Conservation (phyloP, 75 land plant species). For the Isoetes taiwanensis region DNA sequence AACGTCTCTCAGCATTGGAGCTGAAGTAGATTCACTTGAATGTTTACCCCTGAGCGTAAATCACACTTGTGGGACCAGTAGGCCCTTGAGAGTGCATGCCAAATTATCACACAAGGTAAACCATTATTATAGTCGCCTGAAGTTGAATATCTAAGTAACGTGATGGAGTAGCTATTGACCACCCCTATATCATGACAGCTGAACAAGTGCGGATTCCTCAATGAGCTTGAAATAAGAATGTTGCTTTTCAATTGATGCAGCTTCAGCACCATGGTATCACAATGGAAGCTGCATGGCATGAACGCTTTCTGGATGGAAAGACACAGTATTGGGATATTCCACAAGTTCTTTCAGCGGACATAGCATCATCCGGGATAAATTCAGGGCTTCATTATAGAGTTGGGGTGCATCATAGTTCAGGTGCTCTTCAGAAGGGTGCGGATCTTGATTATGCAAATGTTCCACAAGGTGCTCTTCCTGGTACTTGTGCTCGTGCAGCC, state of each 20-base stretch:
- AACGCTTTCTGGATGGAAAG: conserved; percentile 46
- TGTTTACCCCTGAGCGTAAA: background rate
- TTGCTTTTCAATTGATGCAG: conserved; percentile 27
- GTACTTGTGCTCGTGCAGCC: conserved; percentile 57
- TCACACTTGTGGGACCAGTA: background rate
- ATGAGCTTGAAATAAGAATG: conserved; percentile 2
- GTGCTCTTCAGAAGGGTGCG: conserved; percentile 24
- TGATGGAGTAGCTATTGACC: background rate
- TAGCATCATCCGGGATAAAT: conserved; percentile 37
- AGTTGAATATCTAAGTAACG: background rate
- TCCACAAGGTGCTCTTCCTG: conserved; percentile 41
- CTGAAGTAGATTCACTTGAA: conserved; percentile 19
- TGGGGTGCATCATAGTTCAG: conserved; percentile 58
- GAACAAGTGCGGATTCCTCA: background rate
- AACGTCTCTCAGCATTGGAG: conserved; percentile 12
- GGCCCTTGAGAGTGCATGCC: conserved; percentile 18
- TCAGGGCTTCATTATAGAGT: conserved; percentile 57
- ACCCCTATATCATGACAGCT: background rate
- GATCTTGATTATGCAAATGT: conserved; percentile 12
- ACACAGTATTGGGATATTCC: conserved; percentile 71
- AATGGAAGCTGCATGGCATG: conserved; percentile 59
- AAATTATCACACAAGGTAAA: conserved; percentile 18
- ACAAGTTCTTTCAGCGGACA: conserved; percentile 35
- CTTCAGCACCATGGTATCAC: conserved; percentile 53
- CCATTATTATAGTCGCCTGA: background rate